These are phyloP conservation scores for Solanum okadae DNA, from an alignment of 257 asterid species.

Conservation along the genomic window DNA sequence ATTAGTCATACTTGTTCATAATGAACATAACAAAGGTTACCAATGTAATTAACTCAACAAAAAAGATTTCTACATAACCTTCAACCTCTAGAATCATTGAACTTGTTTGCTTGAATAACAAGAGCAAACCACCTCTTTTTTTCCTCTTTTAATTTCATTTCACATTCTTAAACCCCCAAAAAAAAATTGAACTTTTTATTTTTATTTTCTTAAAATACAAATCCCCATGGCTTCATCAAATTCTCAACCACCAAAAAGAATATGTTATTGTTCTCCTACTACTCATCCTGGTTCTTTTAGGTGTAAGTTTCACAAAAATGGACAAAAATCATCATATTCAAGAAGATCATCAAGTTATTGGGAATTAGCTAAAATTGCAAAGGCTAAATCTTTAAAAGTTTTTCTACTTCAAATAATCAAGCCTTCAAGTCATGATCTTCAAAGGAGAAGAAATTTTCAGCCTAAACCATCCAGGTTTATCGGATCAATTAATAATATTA, in stretches of 20 bases:
- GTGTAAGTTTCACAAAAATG: not conserved
- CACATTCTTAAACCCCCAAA: not conserved
- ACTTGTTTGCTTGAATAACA: not conserved
- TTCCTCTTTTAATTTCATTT: not conserved
- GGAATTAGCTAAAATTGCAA: conserved; percentile 1
- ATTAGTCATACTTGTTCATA: not conserved
- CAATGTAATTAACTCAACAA: not conserved
- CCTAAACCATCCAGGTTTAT: conserved; percentile 3
- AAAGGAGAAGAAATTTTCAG: conserved; percentile 3
- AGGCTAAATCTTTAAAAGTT: not conserved
- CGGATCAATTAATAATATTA: not conserved
- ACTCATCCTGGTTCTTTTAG: conserved; percentile 2
- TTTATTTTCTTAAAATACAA: not conserved
- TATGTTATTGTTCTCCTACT: conserved; percentile 5
- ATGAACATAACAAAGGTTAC: not conserved
- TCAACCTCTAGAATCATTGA: not conserved
- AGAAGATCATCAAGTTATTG: conserved; percentile 2
- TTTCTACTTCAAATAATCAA: conserved; percentile 4
- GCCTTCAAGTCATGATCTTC: conserved; percentile 10
- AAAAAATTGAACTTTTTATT: not conserved
- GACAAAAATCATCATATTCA: not conserved
- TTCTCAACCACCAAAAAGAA: not conserved
- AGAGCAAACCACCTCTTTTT: not conserved
- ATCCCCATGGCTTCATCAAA: conserved; percentile 4
- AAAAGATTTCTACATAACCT: not conserved